Conservation (phyloP, 2,329 filamentous ascomycete species). For the Diatrype stigma region DNA sequence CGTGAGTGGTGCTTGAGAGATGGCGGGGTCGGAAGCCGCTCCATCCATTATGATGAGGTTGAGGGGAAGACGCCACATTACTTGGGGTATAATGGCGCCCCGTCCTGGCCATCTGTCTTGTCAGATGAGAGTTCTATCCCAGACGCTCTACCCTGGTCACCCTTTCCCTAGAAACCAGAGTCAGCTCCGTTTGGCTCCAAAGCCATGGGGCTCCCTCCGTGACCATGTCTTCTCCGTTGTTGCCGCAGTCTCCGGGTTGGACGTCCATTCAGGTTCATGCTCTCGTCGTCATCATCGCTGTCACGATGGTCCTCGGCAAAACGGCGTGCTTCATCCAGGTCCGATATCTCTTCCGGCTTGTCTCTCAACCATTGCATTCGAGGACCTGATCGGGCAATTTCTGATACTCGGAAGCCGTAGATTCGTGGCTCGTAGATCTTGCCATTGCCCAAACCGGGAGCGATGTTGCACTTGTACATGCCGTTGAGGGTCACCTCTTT, state of each 20-base stretch:
- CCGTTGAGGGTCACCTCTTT: conserved; percentile 67
- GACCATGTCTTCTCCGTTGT: conserved; percentile 33
- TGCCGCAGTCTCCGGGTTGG: conserved; percentile 40
- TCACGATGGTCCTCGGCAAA: conserved; percentile 51
- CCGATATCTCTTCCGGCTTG: conserved; percentile 73
- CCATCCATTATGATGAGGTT: neutral
- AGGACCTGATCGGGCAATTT: conserved; percentile 82
- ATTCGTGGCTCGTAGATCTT: conserved; percentile 94
- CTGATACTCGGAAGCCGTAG: conserved; percentile 93
- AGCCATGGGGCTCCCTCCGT: conserved; percentile 55
- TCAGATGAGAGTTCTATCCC: neutral
- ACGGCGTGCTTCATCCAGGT: conserved; percentile 73
- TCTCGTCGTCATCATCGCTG: conserved; percentile 54
- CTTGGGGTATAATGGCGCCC: neutral
- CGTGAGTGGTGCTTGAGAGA: neutral
- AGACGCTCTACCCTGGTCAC: neutral
- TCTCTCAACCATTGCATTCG: conserved; percentile 95
- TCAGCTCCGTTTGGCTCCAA: conserved; percentile 54
- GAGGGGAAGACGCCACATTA: neutral
- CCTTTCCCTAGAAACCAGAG: conserved; percentile 43
- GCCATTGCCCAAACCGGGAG: conserved; percentile 74
- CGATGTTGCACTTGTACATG: conserved; percentile 80
- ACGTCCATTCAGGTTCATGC: conserved; percentile 39
- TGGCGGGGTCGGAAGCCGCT: neutral
- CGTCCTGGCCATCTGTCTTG: neutral